A percentile compares a stretch with the other conserved stretches of the same genome.
Evolutionary conservation across 2,329 filamentous ascomycete genomes (phyloP).

Genomic region (Huntiella moniliformis): DNA sequence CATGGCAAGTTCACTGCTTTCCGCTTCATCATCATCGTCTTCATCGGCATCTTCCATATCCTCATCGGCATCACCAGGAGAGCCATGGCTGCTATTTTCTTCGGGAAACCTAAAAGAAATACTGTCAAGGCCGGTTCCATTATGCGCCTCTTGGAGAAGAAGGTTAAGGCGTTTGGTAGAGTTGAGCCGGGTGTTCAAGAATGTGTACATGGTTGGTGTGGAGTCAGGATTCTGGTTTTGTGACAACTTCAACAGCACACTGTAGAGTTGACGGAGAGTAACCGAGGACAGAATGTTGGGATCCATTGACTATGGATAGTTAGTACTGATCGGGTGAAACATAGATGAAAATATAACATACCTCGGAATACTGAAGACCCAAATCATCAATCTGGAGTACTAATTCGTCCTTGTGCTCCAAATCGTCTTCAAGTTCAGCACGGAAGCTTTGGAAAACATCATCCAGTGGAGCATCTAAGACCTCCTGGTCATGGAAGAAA

Average conservation of each 20-base stretch:
- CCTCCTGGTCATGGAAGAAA: slow-evolving; percentile 26
- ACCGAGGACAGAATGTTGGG: slow-evolving; percentile 19
- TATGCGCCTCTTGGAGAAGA: slow-evolving; percentile 24
- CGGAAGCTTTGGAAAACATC: slow-evolving; percentile 27
- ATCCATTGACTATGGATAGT: slow-evolving; percentile 20
- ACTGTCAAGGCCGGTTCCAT: slow-evolving; percentile 24
- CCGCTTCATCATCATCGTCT: slow-evolving; percentile 14
- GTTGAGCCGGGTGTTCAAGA: slow-evolving; percentile 23
- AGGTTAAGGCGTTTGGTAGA: slow-evolving; percentile 22
- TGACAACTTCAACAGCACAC: slow-evolving; percentile 24
- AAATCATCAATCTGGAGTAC: slow-evolving; percentile 33
- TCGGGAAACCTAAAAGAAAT: slow-evolving; percentile 21
- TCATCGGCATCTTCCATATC: slow-evolving; percentile 12
- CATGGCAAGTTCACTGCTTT: slow-evolving; percentile 9
- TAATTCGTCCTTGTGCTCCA: slow-evolving; percentile 28
- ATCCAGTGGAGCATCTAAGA: slow-evolving; percentile 26
- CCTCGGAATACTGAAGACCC: slow-evolving; percentile 33
- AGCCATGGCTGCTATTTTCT: slow-evolving; percentile 16
- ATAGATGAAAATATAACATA: slow-evolving; percentile 15
- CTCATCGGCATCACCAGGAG: slow-evolving; percentile 14
- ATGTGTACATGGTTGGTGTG: slow-evolving; percentile 23
- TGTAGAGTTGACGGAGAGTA: slow-evolving; percentile 24
- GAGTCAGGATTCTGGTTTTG: slow-evolving; percentile 26
- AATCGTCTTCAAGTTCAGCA: slow-evolving; percentile 26
- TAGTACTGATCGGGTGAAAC: slow-evolving; percentile 13